Percentiles rank a stretch among this genome's conserved stretches.
Evolutionary conservation across 805 yeast genomes (phyloP).

Genomic region (Cyberlindnera suaveolens): DNA sequence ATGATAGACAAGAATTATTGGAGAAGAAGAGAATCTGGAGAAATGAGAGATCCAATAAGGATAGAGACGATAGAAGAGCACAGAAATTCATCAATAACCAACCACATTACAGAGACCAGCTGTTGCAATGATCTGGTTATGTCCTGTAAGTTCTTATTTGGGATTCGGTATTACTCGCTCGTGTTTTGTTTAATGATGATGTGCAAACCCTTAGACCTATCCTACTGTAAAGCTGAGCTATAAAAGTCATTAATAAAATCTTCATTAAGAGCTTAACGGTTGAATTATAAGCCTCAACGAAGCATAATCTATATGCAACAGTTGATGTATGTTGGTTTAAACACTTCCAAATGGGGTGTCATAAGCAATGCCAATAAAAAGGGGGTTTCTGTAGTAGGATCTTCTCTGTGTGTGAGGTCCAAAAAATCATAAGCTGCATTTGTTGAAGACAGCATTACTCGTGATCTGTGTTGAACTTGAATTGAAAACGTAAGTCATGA

Average conservation of each 20-base stretch:
- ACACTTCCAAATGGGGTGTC: too few species aligned
- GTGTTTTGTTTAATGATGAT: neutral
- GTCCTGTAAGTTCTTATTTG: neutral
- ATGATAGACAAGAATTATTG: constrained; percentile 38
- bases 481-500: constrained; percentile 3
- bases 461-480: constrained; percentile 2
- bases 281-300: constrained; percentile 3
- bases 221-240: too few species aligned
- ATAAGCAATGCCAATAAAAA: too few species aligned
- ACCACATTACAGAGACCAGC: constrained; percentile 79
- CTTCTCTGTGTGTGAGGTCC: too few species aligned
- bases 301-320: constrained; percentile 8
- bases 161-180: neutral
- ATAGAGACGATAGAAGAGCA: constrained; percentile 47
- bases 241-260: too few species aligned
- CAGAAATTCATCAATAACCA: constrained; percentile 82
- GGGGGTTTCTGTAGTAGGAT: too few species aligned
- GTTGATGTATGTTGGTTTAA: constrained; percentile 6
- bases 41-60: constrained; percentile 45
- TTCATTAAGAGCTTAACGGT: constrained; percentile 2
- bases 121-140: constrained; percentile 38
- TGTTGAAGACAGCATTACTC: neutral
- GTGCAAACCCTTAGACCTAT: too few species aligned
- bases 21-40: constrained; percentile 68
- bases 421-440: neutral